Base-by-base conservation (phyloP, 2,329 filamentous ascomycete genomes). In the Nigrospora sphaerica region DNA sequence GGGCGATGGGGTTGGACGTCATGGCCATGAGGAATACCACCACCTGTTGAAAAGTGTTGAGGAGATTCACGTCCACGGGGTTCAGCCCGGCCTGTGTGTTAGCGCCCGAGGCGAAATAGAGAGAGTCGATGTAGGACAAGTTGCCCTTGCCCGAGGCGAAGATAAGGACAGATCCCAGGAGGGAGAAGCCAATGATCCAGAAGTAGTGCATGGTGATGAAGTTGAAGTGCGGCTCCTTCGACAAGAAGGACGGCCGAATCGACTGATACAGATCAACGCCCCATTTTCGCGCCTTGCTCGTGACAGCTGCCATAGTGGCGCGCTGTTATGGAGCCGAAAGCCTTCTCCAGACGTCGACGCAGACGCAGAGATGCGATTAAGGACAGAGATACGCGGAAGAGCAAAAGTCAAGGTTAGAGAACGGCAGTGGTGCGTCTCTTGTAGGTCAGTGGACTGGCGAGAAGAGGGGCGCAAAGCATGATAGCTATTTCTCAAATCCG, bases 71-170 rank as follows among this genome's bases (percentile, higher is more conserved):
- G 58, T 88, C 74, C 40, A 85, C 62, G 1, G 92, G 88, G 63
- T 98, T 98, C 51, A 98, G 71, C 1, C 93, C 93, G 52, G 90
- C 95, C 67, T 98, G 93, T 0, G 92, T 97, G 52, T 89, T 85
- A 47, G 87, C 75, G 43, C 93, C 92, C 45, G 81, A 83, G n/a
- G 86, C 80, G 57, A 96, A 88, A 73, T 95, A 88, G 14, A 98
- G 77, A 3, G 90, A 84, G 71, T 98, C 91, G 56, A 93, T 87
- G 59, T 95, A 98, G 2, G 65, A 52, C 48, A 96, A 63, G 14
- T 80, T 68, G 23, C 80, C 78, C 4, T 70, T 71, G 39, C 69
- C 71, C 16, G 70, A 61, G 16, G 77, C 78, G 56, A 81, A 96
- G 16, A 98, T 65, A 43, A 95, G 73, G 53, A 96, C 70, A 0